phyloP scores from a whole-genome alignment of 768 basidiomycete species.

The Russula earlei region DNA sequence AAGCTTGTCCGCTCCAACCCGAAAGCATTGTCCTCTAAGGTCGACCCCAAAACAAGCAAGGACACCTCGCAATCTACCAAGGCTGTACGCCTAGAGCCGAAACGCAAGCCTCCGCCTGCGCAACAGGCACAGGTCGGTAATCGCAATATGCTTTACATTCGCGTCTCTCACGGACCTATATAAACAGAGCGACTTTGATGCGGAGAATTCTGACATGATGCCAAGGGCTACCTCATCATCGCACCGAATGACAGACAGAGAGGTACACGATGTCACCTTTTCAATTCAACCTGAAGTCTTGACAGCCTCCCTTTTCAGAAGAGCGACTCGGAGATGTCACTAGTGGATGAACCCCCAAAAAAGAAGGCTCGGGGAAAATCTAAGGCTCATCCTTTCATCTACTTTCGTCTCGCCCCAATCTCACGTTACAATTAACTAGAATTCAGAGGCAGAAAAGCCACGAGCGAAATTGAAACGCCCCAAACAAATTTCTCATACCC shows the following conservation, averaged over 20 bases:
- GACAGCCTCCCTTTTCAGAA: slow-evolving; percentile 20
- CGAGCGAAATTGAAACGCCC: slow-evolving; percentile 27
- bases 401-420: not conserved
- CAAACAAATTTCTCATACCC: slow-evolving; percentile 22
- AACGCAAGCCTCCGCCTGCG: slow-evolving; percentile 2
- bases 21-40: not conserved
- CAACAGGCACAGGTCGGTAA: not conserved
- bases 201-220: not conserved
- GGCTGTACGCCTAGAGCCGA: not conserved
- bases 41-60: not conserved
- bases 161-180: not conserved
- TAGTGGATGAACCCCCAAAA: slow-evolving; percentile 49
- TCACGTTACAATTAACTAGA: not conserved
- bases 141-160: not conserved
- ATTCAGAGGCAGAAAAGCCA: slow-evolving; percentile 21
- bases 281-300: not conserved
- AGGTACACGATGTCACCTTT: not conserved
- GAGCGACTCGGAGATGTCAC: slow-evolving; percentile 52
- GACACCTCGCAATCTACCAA: not conserved
- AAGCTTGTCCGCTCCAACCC: not conserved
- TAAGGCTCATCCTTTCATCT: slow-evolving; percentile 23
- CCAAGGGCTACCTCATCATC: slow-evolving; percentile 4
- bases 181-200: slow-evolving; percentile 3
- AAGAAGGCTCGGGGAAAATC: slow-evolving; percentile 31
- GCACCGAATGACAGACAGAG: not conserved